Evolutionary conservation across 1,139 yeast genomes (phyloP).

Genomic region (Geotrichum citri-aurantii): DNA sequence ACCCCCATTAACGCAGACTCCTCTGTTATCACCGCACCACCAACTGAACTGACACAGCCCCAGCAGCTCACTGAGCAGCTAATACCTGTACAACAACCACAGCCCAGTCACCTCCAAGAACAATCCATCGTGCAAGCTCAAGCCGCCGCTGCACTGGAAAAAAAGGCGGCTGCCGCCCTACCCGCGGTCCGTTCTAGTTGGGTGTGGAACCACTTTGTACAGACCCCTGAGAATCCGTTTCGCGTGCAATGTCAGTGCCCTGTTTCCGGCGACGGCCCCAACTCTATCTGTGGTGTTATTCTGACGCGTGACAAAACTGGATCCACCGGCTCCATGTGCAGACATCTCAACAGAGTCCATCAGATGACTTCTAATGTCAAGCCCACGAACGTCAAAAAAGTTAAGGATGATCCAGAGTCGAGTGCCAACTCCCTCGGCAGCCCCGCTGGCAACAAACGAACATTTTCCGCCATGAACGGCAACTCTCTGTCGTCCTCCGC

Average conservation of each 20-base stretch:
- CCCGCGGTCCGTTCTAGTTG: slow-evolving; percentile 18
- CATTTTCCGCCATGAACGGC: slow-evolving; percentile 17
- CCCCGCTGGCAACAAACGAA: slow-evolving; percentile 7
- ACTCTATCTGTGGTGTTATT: slow-evolving; percentile 18
- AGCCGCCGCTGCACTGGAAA: slow-evolving; percentile 1
- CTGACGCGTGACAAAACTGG: slow-evolving; percentile 21
- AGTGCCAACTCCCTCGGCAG: slow-evolving; percentile 1
- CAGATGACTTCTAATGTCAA: slow-evolving; percentile 10
- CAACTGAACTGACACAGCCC: neutral
- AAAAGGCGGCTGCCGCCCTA: neutral
- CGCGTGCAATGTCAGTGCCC: slow-evolving; percentile 19
- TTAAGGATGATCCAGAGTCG: neutral
- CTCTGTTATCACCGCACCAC: neutral
- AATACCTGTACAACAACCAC: neutral
- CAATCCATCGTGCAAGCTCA: neutral
- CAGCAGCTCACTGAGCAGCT: neutral
- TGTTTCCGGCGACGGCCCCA: slow-evolving; percentile 7
- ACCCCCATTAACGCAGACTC: neutral
- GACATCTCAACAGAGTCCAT: slow-evolving; percentile 19
- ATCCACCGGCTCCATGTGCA: slow-evolving; percentile 20
- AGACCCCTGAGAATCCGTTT: slow-evolving; percentile 18
- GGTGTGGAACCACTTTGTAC: slow-evolving; percentile 20
- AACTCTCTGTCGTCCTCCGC: neutral
- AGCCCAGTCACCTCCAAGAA: neutral
- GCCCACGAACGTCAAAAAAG: slow-evolving; percentile 5